Base-by-base conservation (phyloP, 1,284 basidiomycete genomes). In the Naganishia liquefaciens region DNA sequence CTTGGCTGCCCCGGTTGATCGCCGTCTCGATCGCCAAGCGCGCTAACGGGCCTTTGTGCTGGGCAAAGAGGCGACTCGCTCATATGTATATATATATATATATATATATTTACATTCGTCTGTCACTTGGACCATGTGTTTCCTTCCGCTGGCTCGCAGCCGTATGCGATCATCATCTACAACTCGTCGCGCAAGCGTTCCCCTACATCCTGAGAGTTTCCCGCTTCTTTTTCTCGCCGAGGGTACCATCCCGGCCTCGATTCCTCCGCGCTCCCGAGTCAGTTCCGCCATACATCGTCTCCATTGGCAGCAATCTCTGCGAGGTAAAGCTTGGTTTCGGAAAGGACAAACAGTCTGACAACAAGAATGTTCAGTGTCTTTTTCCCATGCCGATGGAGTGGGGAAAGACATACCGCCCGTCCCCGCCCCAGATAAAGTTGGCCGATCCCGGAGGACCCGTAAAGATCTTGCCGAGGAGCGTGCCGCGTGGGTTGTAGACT, bases 391-490 rank as follows among this genome's bases (percentile, higher is more conserved):
- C 13, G 30, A 19, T 9, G 30, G 10, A 33, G 23, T 23, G 2
- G 17, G 19, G 42, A n/a, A 1, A n/a, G 9, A 67, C 72, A 65
- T 50, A 72, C 71, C 67, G 68, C 42, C 65, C 61, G 13, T 53
- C 44, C 15, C 63, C 65, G 28, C 40, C 60, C 51, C 49, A 67
- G 37, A 54, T 67, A 71, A 79, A 78, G 73, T 90, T 88, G 28
- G 88, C 83, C 4, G 83, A 81, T 0, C 80, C 81, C 3, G 75
- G 80, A 17, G 49, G 30, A 19, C 85, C 85, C 0, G 86, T 67
- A 78, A 87, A 89, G 74, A 91, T 86, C 76, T 90, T 91, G 47
- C 89, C 88, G 11, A 91, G 77, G 2, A 90, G 80, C 2, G 80
- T 82, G 2, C 88, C 88, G 17, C 82, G 71, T 0, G 82, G 71